Evolutionary conservation across 441 rosid genomes (phyloP), one percentile per base, ranked within the genome.

Genomic region (Bocquillonia castaneifolia): DNA sequence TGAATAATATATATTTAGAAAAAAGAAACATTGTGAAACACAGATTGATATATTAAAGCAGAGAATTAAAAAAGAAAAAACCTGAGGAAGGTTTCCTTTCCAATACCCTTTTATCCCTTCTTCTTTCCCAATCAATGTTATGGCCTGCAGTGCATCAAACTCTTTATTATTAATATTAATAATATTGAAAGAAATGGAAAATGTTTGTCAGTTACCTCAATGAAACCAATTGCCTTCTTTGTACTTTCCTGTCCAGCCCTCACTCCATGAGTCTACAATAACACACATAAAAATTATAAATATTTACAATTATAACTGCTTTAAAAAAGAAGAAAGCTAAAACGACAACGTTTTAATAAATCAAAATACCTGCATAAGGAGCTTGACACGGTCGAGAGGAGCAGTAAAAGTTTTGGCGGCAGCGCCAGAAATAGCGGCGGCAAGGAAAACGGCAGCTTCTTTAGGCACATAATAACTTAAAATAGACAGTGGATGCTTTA

Each of bases 61-160:
- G 10, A 44, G 31, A 59, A 26, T 55, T 45, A 67, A 34, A 20
- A 56, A 55, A 40, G 69, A 69, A 64, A 18, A 54, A 40, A 47
- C 97, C 99, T 94, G 99, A 56, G 99, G 98, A 55, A 94, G 81
- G 76, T 94, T 92, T 63, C 98, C 99, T 83, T 94, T 94, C 99
- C 99, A 90, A 59, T 88, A 94, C 39, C 99, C 98, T 81, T 85
- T 94, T 36, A 94, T 60, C 42, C 98, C 99, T 79, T 86, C 98
- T 76, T 94, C 90, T 80, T 86, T 90, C 61, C 91, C 94, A 58
- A 92, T 86, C 71, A 85, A 70, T 36, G 80, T 57, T 62, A 88
- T 75, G 14, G 99, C 98, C 99, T 94, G 79, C 71, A 77, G 42
- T 71, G 54, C 63, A 29, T 58, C n/a, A n/a, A n/a, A n/a, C n/a